Percentiles rank a stretch among this genome's conserved stretches.
phyloP scores from a whole-genome alignment of 2,329 filamentous ascomycete genomes.

The Botrytis tulipae region DNA sequence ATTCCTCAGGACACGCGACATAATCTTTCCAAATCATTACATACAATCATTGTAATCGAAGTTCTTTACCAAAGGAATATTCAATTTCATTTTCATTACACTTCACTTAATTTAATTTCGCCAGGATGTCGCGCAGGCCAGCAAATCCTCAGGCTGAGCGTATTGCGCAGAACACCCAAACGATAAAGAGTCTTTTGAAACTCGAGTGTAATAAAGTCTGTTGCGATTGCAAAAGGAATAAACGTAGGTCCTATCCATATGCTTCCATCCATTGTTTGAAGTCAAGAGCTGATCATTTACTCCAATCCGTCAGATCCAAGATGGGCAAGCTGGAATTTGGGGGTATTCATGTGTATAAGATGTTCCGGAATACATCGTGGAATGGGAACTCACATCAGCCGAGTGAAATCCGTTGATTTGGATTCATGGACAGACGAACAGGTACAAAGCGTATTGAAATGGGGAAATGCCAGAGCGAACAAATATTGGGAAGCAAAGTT shows the following conservation, averaged over 20 bases:
- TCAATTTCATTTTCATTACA: background rate
- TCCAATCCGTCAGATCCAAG: conserved; percentile 68
- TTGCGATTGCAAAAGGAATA: conserved; percentile 98
- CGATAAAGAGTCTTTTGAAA: conserved; percentile 92
- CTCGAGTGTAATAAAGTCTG: conserved; percentile 94
- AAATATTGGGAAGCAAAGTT: conserved; percentile 99
- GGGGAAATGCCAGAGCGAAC: conserved; percentile 95
- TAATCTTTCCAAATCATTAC: conserved; percentile 5
- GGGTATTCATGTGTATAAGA: conserved; percentile 95
- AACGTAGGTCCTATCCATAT: conserved; percentile 61
- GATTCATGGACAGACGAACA: conserved; percentile 99
- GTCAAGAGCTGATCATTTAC: background rate
- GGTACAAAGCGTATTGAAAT: conserved; percentile 86
- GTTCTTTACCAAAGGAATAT: background rate
- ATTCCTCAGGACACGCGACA: conserved; percentile 6
- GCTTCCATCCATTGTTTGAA: background rate
- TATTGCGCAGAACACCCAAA: conserved; percentile 88
- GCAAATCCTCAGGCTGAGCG: conserved; percentile 79
- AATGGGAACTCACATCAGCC: conserved; percentile 98
- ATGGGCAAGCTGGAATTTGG: conserved; percentile 99
- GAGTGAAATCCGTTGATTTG: conserved; percentile 96
- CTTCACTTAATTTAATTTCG: background rate
- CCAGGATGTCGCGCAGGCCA: conserved; percentile 77
- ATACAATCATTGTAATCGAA: conserved; percentile 1
- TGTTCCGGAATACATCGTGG: conserved; percentile 98